Evolutionary conservation across 208 protist genomes (phyloP).

Genomic region (Leishmania tropica): DNA sequence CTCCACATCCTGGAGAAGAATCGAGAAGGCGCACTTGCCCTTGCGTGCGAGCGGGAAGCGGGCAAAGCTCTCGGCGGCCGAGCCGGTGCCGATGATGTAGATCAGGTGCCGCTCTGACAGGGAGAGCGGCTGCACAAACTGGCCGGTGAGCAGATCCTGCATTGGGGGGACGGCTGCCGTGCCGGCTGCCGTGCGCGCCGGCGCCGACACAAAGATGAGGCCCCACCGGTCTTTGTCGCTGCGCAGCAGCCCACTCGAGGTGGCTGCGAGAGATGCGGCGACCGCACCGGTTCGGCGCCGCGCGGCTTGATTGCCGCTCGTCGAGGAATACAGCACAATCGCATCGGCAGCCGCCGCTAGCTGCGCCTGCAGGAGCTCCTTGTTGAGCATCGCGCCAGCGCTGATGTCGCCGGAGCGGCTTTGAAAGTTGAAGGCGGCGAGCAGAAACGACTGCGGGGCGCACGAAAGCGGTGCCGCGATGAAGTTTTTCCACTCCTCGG

Average conservation of each 20-base stretch:
- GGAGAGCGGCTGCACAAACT: slow-evolving; percentile 87
- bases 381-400: slow-evolving; percentile 62
- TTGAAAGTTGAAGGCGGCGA: slow-evolving; percentile 79
- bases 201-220: slow-evolving; percentile 79
- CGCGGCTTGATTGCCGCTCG: slow-evolving; percentile 19
- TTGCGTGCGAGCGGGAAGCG: slow-evolving; percentile 78
- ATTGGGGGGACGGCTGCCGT: slow-evolving; percentile 71
- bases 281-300: slow-evolving; percentile 30
- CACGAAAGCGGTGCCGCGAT: slow-evolving; percentile 72
- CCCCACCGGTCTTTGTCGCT: slow-evolving; percentile 40
- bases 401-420: slow-evolving; percentile 32
- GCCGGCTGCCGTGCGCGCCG: slow-evolving; percentile 37
- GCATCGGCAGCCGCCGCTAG: slow-evolving; percentile 63
- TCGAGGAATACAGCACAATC: slow-evolving; percentile 36
- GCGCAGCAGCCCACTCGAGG: slow-evolving; percentile 15
- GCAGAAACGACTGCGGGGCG: slow-evolving; percentile 66
- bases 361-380: slow-evolving; percentile 85
- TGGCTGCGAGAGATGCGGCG: slow-evolving; percentile 1
- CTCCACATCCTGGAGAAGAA: slow-evolving; percentile 87
- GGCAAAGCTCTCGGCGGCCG: slow-evolving; percentile 70
- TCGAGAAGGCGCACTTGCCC: slow-evolving; percentile 69
- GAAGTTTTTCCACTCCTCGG: slow-evolving; percentile 87
- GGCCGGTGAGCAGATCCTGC: slow-evolving; percentile 86
- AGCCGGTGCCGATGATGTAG: slow-evolving; percentile 88
- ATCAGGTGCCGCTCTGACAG: slow-evolving; percentile 74